These are phyloP conservation scores for Roridomyces roridus DNA, from an alignment of 768 basidiomycete genomes.

Conservation along the genomic window DNA sequence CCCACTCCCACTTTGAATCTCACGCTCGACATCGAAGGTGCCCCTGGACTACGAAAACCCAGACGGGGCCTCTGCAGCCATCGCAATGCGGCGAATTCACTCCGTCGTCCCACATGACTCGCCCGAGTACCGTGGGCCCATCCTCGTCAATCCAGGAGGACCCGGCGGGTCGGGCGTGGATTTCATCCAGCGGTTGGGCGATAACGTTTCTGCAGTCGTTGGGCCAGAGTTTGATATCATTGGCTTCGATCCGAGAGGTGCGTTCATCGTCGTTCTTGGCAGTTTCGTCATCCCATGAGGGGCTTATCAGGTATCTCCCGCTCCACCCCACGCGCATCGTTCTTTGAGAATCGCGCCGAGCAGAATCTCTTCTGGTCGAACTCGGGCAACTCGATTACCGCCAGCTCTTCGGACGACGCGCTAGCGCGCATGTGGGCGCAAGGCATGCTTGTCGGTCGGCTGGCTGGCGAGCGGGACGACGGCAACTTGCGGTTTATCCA, in stretches of 20 bases:
- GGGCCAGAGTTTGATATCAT: constrained; percentile 27
- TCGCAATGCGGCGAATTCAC: constrained; percentile 26
- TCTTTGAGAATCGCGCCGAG: constrained; percentile 16
- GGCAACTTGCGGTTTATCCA: constrained; percentile 18
- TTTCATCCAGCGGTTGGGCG: neutral
- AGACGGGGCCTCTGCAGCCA: constrained; percentile 10
- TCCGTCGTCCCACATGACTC: too few relatives aligned
- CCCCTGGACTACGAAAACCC: constrained; percentile 25
- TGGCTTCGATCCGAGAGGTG: constrained; percentile 32
- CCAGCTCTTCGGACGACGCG: constrained; percentile 10
- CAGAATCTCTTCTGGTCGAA: constrained; percentile 9
- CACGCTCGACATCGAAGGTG: constrained; percentile 5
- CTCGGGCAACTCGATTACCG: neutral
- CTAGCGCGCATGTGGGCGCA: constrained; percentile 12
- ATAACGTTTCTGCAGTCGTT: constrained; percentile 5
- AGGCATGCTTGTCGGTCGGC: neutral
- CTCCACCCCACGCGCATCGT: constrained; percentile 18
- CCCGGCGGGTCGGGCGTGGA: constrained; percentile 26
- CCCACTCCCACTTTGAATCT: neutral
- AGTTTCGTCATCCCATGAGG: neutral
- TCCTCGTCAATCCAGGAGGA: constrained; percentile 28
- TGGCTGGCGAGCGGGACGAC: constrained; percentile 15
- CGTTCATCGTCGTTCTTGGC: neutral
- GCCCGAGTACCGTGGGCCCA: constrained; percentile 25
- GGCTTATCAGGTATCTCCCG: constrained; percentile 25